Evolutionary conservation across 352 stramenopile genomes (phyloP), one percentile per base, ranked within the genome.

Genomic region (Poterioochromonas sp.): DNA sequence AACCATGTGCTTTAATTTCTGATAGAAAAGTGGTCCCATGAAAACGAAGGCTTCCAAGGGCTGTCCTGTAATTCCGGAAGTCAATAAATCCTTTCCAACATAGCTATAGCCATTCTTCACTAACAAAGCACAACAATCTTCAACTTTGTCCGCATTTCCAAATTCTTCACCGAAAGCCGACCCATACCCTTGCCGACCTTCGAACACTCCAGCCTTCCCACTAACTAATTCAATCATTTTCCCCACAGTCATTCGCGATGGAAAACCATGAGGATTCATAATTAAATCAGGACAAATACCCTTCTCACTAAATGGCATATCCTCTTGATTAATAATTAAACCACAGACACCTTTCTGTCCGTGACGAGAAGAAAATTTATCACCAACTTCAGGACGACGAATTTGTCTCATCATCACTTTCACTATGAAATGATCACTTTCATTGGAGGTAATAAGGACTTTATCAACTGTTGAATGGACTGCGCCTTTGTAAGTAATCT

Each of bases 1-100:
- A n/a, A 99, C 97, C 97, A 99, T 99, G 84, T 99, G 97, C 87
- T 99, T 99, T 26, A 99, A 88, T 84, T 99, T 99, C 85, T 99
- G 97, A 84, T 99, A 99, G 84, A 99, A 99, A 29, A 99, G 94
- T 35, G 96, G 96, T 0, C 97, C 97, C 80, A 97, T 97, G 83
- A 99, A 99, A 80, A 99, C 97, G 86, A 99, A 99, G 70, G 94
- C 96, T 85, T 97, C 86, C 29, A 99, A 89, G 1, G 94, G 93
- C 79, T 98, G 93, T 53, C 96, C 97, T 76, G 92, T 98, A 44
- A 95, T 94, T 35, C 74, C 74, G 29, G 86, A 92, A 58, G 91
- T 97, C 69, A 98, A 84, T 40, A 97, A 89, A 84, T 99, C 95
- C 86, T 99, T 99, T 65, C 96, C 96, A 37, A 92, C 91, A 82